Evolutionary conservation across 2,329 filamentous ascomycete genomes (phyloP), one percentile per base, ranked within the genome.

Genomic region (Daldinia sp.): DNA sequence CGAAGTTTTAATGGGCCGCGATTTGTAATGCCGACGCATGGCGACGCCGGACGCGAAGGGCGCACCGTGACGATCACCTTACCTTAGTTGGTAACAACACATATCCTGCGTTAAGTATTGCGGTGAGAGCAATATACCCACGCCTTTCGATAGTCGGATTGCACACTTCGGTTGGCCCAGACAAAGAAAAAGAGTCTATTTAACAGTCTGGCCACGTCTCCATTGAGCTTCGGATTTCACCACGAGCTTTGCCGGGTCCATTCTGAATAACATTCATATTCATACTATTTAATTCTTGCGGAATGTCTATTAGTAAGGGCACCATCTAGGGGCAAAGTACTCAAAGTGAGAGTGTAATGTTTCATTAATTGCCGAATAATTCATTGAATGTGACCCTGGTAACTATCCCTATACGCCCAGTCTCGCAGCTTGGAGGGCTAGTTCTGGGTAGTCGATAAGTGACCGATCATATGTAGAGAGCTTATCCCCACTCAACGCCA

Each of bases 11-110:
- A 68, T 65, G 58, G 60, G 61, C 61, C 60, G 53, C 26, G 10
- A 54, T 35, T 30, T 28, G 60, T 64, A 68, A 57, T 60, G 59
- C 64, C 65, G 68, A 68, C 62, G 65, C 61, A 65, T 62, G 51
- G 65, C 68, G 65, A 70, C 30, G 57, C 48, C 57, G 68, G 64
- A 55, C 56, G 54, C 61, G 68, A 68, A 65, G 26, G 58, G 46
- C 68, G 58, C 33, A 60, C 55, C 60, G 51, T 59, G 65, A 50
- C 39, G 65, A 68, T 68, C 58, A 57, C 63, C 51, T 63, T 65
- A 60, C 56, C 60, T 28, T n/a, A 59, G 55, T 46, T 51, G 58
- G 67, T 50, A 56, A 44, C 57, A 51, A n/a, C 37, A 46, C 63
- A 35, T 37, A 33, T 37, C 10, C 61, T 59, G 30, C 33, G 4